Evolutionary conservation across 2,329 filamentous ascomycete genomes (phyloP), one percentile per base, ranked within the genome.

Genomic region (Cordyceps farinosa): DNA sequence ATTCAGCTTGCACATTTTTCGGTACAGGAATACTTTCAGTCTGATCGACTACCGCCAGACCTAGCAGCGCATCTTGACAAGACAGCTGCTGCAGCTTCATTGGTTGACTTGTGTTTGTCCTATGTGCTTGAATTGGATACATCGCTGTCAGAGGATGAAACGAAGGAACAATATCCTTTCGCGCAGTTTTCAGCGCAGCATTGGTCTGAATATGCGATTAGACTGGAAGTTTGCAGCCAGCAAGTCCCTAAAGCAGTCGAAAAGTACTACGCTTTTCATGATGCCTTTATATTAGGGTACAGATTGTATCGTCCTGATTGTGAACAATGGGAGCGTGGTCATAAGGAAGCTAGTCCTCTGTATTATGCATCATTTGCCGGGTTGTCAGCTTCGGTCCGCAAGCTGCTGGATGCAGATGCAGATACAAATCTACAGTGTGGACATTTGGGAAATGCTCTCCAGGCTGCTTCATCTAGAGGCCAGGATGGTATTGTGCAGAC

Each of bases 1-100:
- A 34, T 62, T 29, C 51, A 45, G 17, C 59, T 62, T 10, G 59
- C 59, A 27, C 59, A 62, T 55, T 55, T 62, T 38, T 62, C 59
- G 15, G 59, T 62, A 3, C 48, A 55, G 40, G 59, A 62, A 34
- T 62, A 62, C 30, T 36, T 62, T 22, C 40, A 34, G 36, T 54
- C 59, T 17, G 30, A 38, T 48, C 59, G 38, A 27, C 17, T 62
- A 22, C 29, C 47, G 30, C 38, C 59, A 40, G 30, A 27, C 32
- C 3, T 45, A 17, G 32, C 32, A 2, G n/a, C 2, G 51, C 34
- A 54, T 10, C n/a, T 54, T 40, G 22, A 27, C 29, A n/a, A 48
- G 29, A 38, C 3, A 48, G 55, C 30, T 34, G 36, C 59, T 11
- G 48, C 59, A 34, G n/a, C 22, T 3, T 6, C 36, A 10, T 13